Evolutionary conservation across 208 protist genomes (phyloP).

Genomic region (Wallacemonas sp.): DNA sequence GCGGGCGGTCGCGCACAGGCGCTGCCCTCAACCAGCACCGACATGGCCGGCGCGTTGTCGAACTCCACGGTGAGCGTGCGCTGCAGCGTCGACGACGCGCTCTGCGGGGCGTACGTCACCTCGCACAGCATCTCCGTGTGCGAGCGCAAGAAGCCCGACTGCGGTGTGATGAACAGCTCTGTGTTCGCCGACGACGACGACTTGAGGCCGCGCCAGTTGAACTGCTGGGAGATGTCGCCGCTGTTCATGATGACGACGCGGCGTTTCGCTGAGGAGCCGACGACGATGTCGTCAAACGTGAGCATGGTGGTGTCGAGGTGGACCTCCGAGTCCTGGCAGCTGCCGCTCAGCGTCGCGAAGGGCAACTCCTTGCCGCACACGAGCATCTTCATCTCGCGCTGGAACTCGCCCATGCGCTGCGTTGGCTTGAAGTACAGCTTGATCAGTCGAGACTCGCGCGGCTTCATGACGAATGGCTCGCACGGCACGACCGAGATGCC

Average conservation of each 20-base stretch:
- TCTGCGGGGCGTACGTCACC: conserved; percentile 86
- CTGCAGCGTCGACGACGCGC: conserved; percentile 32
- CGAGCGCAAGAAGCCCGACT: conserved; percentile 80
- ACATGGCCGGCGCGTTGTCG: conserved; percentile 72
- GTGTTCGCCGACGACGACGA: no score
- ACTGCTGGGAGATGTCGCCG: conserved; percentile 94
- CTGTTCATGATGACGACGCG: conserved; percentile 94
- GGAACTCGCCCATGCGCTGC: conserved; percentile 88
- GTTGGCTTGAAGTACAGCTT: conserved; percentile 79
- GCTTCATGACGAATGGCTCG: conserved; percentile 72
- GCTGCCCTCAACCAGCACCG: conserved; percentile 86
- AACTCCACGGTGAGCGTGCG: conserved; percentile 67
- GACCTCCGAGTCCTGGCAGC: conserved; percentile 94
- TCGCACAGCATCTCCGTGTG: conserved; percentile 91
- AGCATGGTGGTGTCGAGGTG: conserved; percentile 91
- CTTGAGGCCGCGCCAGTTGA: conserved; percentile 71
- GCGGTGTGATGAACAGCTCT: conserved; percentile 84
- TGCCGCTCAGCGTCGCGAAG: conserved; percentile 87
- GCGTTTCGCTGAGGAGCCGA: conserved; percentile 66
- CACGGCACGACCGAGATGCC: conserved; percentile 50
- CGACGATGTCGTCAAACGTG: conserved; percentile 92
- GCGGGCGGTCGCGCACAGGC: conserved; percentile 67
- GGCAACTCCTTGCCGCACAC: conserved; percentile 83
- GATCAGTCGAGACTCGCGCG: conserved; percentile 71
- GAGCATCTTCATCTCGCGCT: conserved; percentile 87